phyloP scores from a whole-genome alignment of 1,284 basidiomycete species.

The Trichosporon coremiiforme region DNA sequence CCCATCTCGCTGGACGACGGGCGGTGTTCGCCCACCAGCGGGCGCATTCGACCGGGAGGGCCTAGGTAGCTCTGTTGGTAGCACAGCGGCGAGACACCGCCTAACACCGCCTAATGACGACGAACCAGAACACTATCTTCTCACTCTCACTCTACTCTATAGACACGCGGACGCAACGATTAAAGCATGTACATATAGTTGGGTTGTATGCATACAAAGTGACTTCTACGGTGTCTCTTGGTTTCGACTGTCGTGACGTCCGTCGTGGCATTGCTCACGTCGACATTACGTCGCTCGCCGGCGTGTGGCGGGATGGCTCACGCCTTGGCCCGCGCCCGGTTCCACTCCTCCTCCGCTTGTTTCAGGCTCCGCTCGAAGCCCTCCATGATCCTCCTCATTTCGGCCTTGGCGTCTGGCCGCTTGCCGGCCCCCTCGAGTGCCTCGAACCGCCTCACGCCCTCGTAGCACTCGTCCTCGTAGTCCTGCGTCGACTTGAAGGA shows the following conservation, averaged over 20 bases:
- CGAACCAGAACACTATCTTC: background rate
- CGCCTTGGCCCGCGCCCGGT: background rate
- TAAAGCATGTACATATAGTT: slow-evolving; percentile 18
- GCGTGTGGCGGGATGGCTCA: too few species aligned
- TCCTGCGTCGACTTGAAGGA: slow-evolving; percentile 23
- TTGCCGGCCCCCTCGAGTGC: slow-evolving; percentile 7
- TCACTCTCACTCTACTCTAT: background rate
- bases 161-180: background rate
- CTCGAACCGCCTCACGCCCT: slow-evolving; percentile 28
- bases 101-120: background rate
- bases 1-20: background rate
- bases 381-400: slow-evolving; percentile 16
- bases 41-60: background rate
- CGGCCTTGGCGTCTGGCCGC: slow-evolving; percentile 9
- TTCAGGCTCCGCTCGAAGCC: slow-evolving; percentile 30
- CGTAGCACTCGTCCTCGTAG: slow-evolving; percentile 24
- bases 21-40: background rate
- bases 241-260: background rate
- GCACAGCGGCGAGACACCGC: background rate
- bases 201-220: slow-evolving; percentile 16
- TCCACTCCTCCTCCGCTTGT: background rate
- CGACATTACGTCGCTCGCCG: background rate
- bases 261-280: too few species aligned
- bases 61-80: slow-evolving; percentile 1
- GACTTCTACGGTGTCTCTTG: slow-evolving; percentile 1